phyloP scores from a whole-genome alignment of 1,139 yeast species.

The Scheffersomyces segobiensis region DNA sequence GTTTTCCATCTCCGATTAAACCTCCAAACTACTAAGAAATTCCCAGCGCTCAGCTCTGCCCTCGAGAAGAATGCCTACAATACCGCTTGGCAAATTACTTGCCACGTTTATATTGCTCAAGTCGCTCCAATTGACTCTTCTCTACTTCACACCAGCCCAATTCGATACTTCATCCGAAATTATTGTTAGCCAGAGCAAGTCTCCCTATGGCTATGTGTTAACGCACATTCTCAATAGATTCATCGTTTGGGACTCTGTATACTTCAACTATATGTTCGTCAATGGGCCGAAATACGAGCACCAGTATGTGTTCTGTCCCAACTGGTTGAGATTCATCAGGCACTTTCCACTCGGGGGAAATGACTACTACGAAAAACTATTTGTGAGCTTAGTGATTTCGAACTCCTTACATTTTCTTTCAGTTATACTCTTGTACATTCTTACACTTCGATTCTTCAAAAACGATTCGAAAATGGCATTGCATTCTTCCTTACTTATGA shows the following conservation, averaged over 20 bases:
- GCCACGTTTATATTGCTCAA: constrained; percentile 28
- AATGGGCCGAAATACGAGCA: constrained; percentile 68
- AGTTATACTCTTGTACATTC: constrained; percentile 48
- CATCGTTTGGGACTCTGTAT: constrained; percentile 85
- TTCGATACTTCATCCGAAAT: constrained; percentile 44
- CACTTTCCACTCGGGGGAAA: constrained; percentile 16
- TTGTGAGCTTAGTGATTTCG: constrained; percentile 46
- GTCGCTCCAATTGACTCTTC: constrained; percentile 27
- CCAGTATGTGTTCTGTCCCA: constrained; percentile 84
- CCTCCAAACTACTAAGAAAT: neutral
- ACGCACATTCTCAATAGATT: constrained; percentile 44
- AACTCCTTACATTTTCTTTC: constrained; percentile 56
- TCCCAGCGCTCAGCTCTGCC: neutral
- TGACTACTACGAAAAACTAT: constrained; percentile 45
- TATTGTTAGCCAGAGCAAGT: constrained; percentile 13
- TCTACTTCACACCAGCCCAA: constrained; percentile 33
- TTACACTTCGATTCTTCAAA: constrained; percentile 41
- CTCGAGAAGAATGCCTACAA: neutral
- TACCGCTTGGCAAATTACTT: constrained; percentile 10
- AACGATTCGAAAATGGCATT: neutral
- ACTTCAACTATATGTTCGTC: constrained; percentile 59
- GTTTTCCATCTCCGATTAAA: neutral
- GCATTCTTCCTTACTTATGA: constrained; percentile 9
- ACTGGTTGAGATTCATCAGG: constrained; percentile 64
- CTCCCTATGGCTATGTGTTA: constrained; percentile 4